Evolutionary conservation across 1,284 basidiomycete species (phyloP), one percentile per base, ranked within the genome.

Genomic region (Phaffia rhodozyma): DNA sequence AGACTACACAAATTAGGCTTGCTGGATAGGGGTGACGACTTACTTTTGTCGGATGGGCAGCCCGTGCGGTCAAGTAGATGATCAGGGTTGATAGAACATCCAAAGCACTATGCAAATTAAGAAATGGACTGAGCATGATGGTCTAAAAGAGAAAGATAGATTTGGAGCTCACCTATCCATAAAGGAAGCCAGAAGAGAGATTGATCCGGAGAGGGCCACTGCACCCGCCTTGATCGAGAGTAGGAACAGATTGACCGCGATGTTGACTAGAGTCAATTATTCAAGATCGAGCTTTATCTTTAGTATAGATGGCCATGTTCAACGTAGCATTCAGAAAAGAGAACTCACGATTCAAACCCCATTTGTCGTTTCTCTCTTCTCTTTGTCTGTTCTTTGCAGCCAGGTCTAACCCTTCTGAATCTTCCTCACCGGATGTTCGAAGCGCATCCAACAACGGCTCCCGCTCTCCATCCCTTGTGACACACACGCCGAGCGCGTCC

Each of bases 161-260:
- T 30, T 5, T 48, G 11, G 29, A 49, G 21, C 57, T 32, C 3
- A 58, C 59, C 29, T 30, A 29, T 65, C 81, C 61, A 82, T 78
- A 18, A 81, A 72, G 0, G 77, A 79, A 7, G 81, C 81, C 30
- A 80, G 75, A 58, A 83, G 76, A 27, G 81, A 82, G 63, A 83
- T 79, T 7, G 81, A 82, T 52, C 78, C 76, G 30, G 80, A 80
- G 49, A 79, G 77, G 27, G 79, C 71, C 20, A 81, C 79, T 0
- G 81, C 80, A 0, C 78, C 68, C 18, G 75, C 77, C 68, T 82
- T 82, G 4, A 76, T 77, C 1, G 69, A 75, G 5, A 82, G 75
- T 3, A 82, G 74, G 2, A 80, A 23, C 57, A 81, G 66, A 67
- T 82, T 82, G 67, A 81, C 73, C 21, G 71, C 56, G 5, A 75